Base-by-base conservation (phyloP, 139 green algal species). In the Eudorina sp. region DNA sequence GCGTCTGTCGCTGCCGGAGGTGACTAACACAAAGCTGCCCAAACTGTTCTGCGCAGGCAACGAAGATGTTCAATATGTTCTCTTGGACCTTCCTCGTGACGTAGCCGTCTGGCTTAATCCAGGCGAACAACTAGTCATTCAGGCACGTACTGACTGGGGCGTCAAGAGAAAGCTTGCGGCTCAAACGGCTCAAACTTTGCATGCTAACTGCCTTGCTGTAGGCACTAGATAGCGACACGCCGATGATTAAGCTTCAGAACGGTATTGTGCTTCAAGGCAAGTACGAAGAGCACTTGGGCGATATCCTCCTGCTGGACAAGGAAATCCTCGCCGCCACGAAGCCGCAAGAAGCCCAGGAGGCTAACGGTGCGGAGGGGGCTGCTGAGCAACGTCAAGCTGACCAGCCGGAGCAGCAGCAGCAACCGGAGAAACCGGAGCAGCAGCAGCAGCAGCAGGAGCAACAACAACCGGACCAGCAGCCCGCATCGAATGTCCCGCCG, bases 1-100 rank as follows among this genome's bases (percentile, higher is more conserved):
- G 51, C 51, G 48, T 31, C 68, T 27, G n/a, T 77, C 58, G 21
- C 72, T 55, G 29, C 41, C 74, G 74, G n/a, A 41, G 27, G 23
- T 34, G 29, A 23, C 19, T 13, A 8, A 48, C n/a, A 48, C 7
- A 62, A 34, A 2, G 21, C n/a, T 25, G 9, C 6, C n/a, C 7
- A 0, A 16, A 27, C 34, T 7, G 25, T 0, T 51, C 18, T 36
- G 0, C 79, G 38, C 83, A 88, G 83, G 83, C 36, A 53, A 78
- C 68, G 83, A 88, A 31, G 68, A 88, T 14, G 83, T 88, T 14
- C 83, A 88, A 16, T 88, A 88, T 27, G 48, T 88, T 14, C 38
- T 88, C 13, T 36, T 88, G 45, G 83, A 88, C 68, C 36, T 88
- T 21, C 83, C 83, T n/a, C 68, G 51, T 13, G 83, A 88, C 13